phyloP scores from a whole-genome alignment of 495 filamentous ascomycete genomes.

The Xylaria longipes region DNA sequence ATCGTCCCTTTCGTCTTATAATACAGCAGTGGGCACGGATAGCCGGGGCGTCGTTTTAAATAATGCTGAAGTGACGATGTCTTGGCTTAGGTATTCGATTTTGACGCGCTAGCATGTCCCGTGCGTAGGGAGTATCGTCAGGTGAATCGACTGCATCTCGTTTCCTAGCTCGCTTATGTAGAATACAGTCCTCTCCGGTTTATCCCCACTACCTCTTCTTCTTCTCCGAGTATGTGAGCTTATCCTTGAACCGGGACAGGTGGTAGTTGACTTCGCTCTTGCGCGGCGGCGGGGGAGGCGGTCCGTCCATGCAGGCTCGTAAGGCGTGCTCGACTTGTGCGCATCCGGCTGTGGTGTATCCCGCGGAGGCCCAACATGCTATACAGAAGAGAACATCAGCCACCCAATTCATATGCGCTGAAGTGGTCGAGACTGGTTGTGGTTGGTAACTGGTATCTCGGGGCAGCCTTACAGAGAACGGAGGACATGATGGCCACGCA shows the following conservation, averaged over 20 bases:
- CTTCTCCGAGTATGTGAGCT: slow-evolving; percentile 76
- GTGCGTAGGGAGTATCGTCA: not conserved
- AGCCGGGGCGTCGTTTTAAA: not conserved
- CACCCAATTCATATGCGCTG: not conserved
- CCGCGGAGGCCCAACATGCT: slow-evolving; percentile 96
- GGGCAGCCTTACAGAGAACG: slow-evolving; percentile 75
- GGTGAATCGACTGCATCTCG: not conserved
- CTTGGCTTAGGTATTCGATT: not conserved
- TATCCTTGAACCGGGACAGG: slow-evolving; percentile 82
- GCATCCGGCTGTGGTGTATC: slow-evolving; percentile 76
- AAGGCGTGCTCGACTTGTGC: slow-evolving; percentile 80
- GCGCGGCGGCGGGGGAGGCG: slow-evolving; percentile 68
- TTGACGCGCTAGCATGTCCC: not conserved
- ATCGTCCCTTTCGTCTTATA: slow-evolving; percentile 12
- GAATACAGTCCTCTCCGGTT: not conserved
- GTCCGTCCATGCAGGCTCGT: slow-evolving; percentile 91
- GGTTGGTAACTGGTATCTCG: not conserved
- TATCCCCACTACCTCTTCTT: slow-evolving; percentile 55
- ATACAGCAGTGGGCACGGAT: slow-evolving; percentile 24
- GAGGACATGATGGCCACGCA: slow-evolving; percentile 86
- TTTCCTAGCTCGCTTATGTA: not conserved
- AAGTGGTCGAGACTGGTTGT: not conserved
- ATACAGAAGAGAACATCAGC: slow-evolving; percentile 27
- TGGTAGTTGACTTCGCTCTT: slow-evolving; percentile 97
- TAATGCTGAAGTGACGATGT: not conserved